phyloP scores from a whole-genome alignment of 2,329 filamentous ascomycete species.

The Bipolaris gigantea region DNA sequence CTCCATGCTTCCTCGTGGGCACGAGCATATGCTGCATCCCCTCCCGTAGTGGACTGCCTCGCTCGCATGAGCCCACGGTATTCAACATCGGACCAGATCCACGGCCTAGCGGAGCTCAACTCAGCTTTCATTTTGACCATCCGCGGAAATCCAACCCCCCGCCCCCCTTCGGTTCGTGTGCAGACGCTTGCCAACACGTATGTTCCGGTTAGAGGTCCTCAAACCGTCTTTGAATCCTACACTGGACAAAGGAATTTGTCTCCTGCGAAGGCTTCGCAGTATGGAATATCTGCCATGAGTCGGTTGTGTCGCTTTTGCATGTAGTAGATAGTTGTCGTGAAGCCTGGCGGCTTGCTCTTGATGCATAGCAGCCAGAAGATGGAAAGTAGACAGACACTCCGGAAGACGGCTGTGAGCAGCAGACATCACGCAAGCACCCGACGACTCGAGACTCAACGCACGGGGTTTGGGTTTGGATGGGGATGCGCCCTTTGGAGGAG shows the following conservation, averaged over 20 bases:
- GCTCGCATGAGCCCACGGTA: neutral
- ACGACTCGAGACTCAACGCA: constrained; percentile 1
- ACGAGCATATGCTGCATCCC: neutral
- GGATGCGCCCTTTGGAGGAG: neutral
- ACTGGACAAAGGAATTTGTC: neutral
- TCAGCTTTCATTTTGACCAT: neutral
- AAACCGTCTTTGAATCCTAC: neutral
- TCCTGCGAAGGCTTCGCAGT: neutral
- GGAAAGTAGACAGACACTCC: neutral
- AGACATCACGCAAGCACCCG: neutral
- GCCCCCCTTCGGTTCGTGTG: neutral
- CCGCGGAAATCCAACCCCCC: neutral
- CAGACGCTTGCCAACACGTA: neutral
- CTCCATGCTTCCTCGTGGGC: neutral
- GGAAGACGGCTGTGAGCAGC: constrained; percentile 8
- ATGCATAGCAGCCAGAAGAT: neutral
- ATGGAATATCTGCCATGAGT: neutral
- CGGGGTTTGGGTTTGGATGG: neutral
- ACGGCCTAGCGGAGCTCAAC: neutral
- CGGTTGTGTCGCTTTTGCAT: constrained; percentile 17
- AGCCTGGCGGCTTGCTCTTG: constrained; percentile 7
- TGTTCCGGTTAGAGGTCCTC: neutral
- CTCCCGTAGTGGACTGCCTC: neutral
- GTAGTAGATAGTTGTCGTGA: constrained; percentile 34
- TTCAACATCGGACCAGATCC: neutral